Evolutionary conservation across 192 early-diverging fungal species (phyloP), one percentile per base, ranked within the genome.

Genomic region (Rhizophagus clarus): DNA sequence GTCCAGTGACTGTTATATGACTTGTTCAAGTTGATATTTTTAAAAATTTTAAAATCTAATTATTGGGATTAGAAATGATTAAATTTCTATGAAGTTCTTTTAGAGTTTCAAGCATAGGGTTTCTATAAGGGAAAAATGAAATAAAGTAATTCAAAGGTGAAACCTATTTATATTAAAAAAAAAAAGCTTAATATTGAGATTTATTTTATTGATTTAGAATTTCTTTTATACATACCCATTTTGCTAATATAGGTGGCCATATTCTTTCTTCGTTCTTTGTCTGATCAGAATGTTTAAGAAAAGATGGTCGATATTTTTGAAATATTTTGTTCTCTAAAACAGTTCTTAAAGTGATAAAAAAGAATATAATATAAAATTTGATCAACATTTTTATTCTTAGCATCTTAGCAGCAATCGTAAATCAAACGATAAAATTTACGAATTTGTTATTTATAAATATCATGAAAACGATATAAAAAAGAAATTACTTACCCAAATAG

Each of bases 401-500:
- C n/a, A n/a, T n/a, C n/a, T n/a, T n/a, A n/a, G n/a, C n/a, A n/a
- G n/a, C n/a, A n/a, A n/a, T n/a, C n/a, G n/a, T n/a, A n/a, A n/a
- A n/a, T n/a, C n/a, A n/a, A n/a, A n/a, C n/a, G n/a, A n/a, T n/a
- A n/a, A n/a, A n/a, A n/a, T n/a, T n/a, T n/a, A n/a, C n/a, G n/a
- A n/a, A n/a, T n/a, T n/a, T 26, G 11, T 49, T 73, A 42, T 45
- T 42, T 42, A 29, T 28, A 15, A 72, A 51, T 73, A 31, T 28
- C 2, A 9, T 0, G 17, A 73, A 40, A 75, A 40, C 37, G 56
- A 22, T 34, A 34, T 10, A n/a, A 45, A 62, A 5, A 61, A 22
- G 37, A 20, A 29, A 32, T 64, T 20, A 82, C 71, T 62, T 83
- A 92, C 89, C 84, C 88, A 76, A 95, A 95, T 22, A 95, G 75